These are phyloP conservation scores for Arthrobotrys pseudoclavata DNA, from an alignment of 2,329 filamentous ascomycete genomes.

Conservation along the genomic window DNA sequence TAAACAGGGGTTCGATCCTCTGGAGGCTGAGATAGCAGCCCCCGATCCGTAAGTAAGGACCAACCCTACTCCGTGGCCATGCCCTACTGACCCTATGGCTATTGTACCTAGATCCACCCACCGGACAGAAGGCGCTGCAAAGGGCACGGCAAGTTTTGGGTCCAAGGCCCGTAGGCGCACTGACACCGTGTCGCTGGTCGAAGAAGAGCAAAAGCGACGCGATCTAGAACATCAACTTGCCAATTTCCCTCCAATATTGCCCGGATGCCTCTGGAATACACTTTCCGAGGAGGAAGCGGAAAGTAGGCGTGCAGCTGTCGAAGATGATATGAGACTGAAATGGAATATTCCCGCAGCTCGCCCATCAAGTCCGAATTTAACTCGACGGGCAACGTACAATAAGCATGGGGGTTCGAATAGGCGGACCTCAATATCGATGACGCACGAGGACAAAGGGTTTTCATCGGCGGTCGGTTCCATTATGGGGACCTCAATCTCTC, in stretches of 20 bases:
- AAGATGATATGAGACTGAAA: conserved; percentile 54
- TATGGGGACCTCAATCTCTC: neutral
- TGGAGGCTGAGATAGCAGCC: conserved; percentile 19
- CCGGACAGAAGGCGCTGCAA: conserved; percentile 24
- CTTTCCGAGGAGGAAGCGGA: conserved; percentile 54
- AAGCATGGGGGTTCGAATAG: conserved; percentile 39
- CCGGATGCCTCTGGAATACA: conserved; percentile 42
- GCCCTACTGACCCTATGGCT: neutral
- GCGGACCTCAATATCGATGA: conserved; percentile 40
- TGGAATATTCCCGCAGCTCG: conserved; percentile 47
- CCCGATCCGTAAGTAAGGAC: conserved; percentile 32
- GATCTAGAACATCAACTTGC: conserved; percentile 52
- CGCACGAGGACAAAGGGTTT: conserved; percentile 41
- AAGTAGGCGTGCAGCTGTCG: conserved; percentile 41
- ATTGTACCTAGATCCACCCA: conserved; percentile 20
- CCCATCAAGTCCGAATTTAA: conserved; percentile 45
- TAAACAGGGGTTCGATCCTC: conserved; percentile 43
- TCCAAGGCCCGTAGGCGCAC: conserved; percentile 53
- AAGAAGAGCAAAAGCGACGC: conserved; percentile 50
- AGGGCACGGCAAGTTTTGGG: conserved; percentile 53
- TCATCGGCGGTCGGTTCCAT: conserved; percentile 28
- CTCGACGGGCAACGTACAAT: conserved; percentile 50
- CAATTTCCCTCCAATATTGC: conserved; percentile 50
- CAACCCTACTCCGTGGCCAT: neutral
- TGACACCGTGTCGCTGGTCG: conserved; percentile 42